A percentile compares a stretch with the other conserved stretches of the same genome.
phyloP scores from a whole-genome alignment of 1,284 basidiomycete genomes.

The Trametes polyzona region DNA sequence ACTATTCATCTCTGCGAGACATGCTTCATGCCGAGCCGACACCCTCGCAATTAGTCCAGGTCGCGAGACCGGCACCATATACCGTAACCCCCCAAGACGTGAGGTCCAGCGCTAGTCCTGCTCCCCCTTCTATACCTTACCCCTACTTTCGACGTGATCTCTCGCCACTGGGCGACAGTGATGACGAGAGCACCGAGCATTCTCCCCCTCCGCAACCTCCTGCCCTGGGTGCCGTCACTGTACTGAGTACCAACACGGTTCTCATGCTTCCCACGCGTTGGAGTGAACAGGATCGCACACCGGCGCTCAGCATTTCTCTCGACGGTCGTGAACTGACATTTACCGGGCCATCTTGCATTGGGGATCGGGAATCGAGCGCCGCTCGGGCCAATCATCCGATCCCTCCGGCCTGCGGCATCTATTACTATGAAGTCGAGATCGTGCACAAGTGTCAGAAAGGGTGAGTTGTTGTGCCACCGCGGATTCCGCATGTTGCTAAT shows the following conservation, averaged over 20 bases:
- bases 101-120: constrained; percentile 15
- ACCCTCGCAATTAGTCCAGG: constrained; percentile 41
- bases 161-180: constrained; percentile 53
- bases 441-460: constrained; percentile 79
- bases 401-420: constrained; percentile 83
- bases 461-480: constrained; percentile 44
- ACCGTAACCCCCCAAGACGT: constrained; percentile 8
- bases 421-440: constrained; percentile 90
- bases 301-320: constrained; percentile 60
- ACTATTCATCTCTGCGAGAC: constrained; percentile 72
- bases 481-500: constrained; percentile 11
- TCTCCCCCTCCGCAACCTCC: constrained; percentile 34
- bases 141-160: constrained; percentile 37
- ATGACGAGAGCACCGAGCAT: constrained; percentile 61
- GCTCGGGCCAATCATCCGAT: constrained; percentile 77
- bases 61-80: constrained; percentile 9
- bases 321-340: constrained; percentile 77
- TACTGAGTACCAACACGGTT: constrained; percentile 43
- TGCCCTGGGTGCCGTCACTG: constrained; percentile 33
- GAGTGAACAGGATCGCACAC: constrained; percentile 69
- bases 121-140: constrained; percentile 31
- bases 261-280: constrained; percentile 77
- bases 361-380: constrained; percentile 82
- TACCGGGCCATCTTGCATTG: constrained; percentile 57
- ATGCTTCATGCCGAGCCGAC: constrained; percentile 65